These are phyloP conservation scores for Stachybotrys elegans DNA, from an alignment of 2,329 filamentous ascomycete genomes.

Conservation along the genomic window DNA sequence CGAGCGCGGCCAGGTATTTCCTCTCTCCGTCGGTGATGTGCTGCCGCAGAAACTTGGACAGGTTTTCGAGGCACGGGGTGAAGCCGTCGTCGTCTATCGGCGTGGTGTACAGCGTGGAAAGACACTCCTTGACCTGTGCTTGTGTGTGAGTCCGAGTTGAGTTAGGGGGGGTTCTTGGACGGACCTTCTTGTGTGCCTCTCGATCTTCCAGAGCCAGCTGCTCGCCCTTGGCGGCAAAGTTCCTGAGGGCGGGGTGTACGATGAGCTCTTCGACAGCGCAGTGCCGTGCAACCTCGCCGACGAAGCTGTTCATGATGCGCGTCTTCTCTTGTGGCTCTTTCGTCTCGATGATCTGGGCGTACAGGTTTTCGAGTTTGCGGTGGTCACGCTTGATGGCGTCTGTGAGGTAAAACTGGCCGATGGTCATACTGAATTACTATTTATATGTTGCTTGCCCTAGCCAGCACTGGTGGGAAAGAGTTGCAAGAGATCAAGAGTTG, in stretches of 20 bases:
- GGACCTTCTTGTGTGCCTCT: background rate
- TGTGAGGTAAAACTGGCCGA: background rate
- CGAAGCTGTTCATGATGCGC: background rate
- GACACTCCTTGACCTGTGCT: background rate
- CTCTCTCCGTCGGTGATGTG: background rate
- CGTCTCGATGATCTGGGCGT: background rate
- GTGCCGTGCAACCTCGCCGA: background rate
- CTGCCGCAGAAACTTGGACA: background rate
- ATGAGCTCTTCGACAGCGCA: background rate
- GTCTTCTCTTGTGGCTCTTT: background rate
- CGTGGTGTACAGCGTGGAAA: background rate
- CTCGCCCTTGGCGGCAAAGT: background rate
- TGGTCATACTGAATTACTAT: conserved; percentile 1
- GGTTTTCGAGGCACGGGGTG: background rate
- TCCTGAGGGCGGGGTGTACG: background rate
- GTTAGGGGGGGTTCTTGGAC: background rate
- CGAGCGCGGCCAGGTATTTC: background rate
- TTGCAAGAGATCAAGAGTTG: too few species aligned
- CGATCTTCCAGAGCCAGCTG: background rate
- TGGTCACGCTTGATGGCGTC: conserved; percentile 1
- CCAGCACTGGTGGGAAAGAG: too few species aligned
- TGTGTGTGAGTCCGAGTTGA: background rate
- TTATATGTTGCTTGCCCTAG: too few species aligned
- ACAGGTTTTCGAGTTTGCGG: background rate
- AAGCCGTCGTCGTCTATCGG: background rate